Base-by-base conservation (phyloP, 495 filamentous ascomycete genomes). In the Hypoxylon trugodes region DNA sequence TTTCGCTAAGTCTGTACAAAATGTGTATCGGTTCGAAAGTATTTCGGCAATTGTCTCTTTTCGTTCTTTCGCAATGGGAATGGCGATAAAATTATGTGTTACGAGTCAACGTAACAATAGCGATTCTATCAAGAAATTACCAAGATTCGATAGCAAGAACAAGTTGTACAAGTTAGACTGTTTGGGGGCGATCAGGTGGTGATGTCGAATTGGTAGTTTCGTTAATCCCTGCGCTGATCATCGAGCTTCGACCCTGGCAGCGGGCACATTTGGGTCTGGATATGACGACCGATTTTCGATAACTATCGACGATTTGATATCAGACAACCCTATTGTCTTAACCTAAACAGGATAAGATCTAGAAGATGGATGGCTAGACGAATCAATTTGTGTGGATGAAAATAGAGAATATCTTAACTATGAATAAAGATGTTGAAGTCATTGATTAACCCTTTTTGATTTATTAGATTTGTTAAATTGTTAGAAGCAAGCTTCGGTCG, bases 151-250 rank as follows among this genome's bases (percentile, higher is more conserved):
- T n/a, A n/a, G n/a, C n/a, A n/a, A n/a, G n/a, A n/a, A n/a, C n/a
- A n/a, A n/a, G n/a, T n/a, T n/a, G n/a, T n/a, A n/a, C n/a, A n/a
- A n/a, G n/a, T n/a, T n/a, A n/a, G n/a, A n/a, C n/a, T n/a, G n/a
- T n/a, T n/a, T n/a, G n/a, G n/a, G n/a, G n/a, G n/a, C 24, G 25
- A 45, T 24, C 1, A 12, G 13, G 28, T 30, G 35, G 41, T 43
- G 51, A 55, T 63, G 42, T 32, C 24, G 40, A 53, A 49, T 57
- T 26, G 46, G 36, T 32, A 45, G 41, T 55, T 7, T n/a, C n/a
- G 28, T 19, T 19, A 26, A 70, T 33, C 68, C 68, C 64, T 70
- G 68, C 37, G 68, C 47, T 41, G 68, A 70, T 70, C 68, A 58
- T 52, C 36, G 46, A 51, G 38, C 37, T 55, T 49, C 42, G 3